phyloP scores from a whole-genome alignment of 768 basidiomycete genomes.

The Xerocomellus chrysenteron region DNA sequence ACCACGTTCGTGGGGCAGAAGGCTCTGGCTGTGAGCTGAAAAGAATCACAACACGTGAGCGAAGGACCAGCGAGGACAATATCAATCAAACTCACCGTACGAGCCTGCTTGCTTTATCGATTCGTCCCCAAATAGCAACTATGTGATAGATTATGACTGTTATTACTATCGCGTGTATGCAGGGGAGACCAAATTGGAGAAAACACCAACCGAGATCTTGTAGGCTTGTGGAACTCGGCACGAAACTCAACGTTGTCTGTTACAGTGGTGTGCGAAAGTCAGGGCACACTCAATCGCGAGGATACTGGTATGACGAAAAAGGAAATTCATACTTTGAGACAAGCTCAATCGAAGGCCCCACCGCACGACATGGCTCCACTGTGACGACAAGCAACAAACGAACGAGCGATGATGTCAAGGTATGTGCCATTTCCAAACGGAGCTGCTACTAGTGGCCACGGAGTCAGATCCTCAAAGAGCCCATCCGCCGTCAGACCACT shows the following conservation, averaged over 20 bases:
- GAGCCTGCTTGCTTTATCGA: constrained; percentile 1
- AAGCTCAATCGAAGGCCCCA: too few species aligned
- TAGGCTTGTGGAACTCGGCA: not conserved
- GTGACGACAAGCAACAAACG: too few species aligned
- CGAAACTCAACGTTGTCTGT: constrained; percentile 14
- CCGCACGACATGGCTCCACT: too few species aligned
- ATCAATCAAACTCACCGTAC: constrained; percentile 14
- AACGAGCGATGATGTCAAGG: too few species aligned
- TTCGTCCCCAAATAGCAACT: constrained; percentile 1
- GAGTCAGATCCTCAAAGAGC: too few species aligned
- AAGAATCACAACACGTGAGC: constrained; percentile 14
- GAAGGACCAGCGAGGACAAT: constrained; percentile 13
- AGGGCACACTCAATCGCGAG: too few species aligned
- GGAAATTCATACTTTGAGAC: too few species aligned
- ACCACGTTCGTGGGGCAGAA: constrained; percentile 16
- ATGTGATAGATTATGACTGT: constrained; percentile 19
- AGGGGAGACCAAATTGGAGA: not conserved
- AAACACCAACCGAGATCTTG: constrained; percentile 3
- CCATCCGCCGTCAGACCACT: too few species aligned
- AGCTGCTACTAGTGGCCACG: too few species aligned
- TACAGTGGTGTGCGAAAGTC: too few species aligned
- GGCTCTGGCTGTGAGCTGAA: constrained; percentile 18
- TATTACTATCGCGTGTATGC: constrained; percentile 7
- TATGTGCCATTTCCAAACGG: too few species aligned
- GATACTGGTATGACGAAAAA: too few species aligned